Conservation (phyloP, 371 early-diverging fungal genomes). For the Lichtheimia hyalospora region DNA sequence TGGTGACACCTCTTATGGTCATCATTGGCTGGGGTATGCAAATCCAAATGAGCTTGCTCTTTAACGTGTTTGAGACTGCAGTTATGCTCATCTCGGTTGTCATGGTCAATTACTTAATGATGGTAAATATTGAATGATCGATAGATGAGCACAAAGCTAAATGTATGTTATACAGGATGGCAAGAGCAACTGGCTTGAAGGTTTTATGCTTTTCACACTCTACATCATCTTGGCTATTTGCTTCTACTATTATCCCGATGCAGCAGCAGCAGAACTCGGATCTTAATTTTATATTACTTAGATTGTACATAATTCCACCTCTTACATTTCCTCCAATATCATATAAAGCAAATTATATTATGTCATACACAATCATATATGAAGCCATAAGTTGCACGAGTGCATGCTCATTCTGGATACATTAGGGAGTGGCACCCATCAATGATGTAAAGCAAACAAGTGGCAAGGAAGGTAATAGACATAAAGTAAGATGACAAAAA, state of each 20-base stretch:
- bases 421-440: no score
- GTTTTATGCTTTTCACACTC: conserved; percentile 69
- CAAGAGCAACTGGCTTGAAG: conserved; percentile 87
- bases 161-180: conserved; percentile 49
- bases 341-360: no score
- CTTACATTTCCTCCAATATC: no score
- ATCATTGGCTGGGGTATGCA: conserved; percentile 85
- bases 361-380: no score
- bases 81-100: conserved; percentile 84
- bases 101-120: conserved; percentile 78
- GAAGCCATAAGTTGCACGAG: no score
- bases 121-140: conserved; percentile 19
- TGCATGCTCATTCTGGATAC: no score
- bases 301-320: no score
- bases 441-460: no score
- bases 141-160: no score
- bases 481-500: no score
- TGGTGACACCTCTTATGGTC: conserved; percentile 86
- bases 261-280: background rate
- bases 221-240: conserved; percentile 78
- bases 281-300: no score
- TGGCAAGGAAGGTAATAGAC: no score
- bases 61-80: conserved; percentile 79
- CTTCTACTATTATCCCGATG: conserved; percentile 66
- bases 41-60: conserved; percentile 74